These are phyloP conservation scores for Panicum virgatum DNA, from an alignment of 202 grass and related monocot genomes.

Conservation along the genomic window DNA sequence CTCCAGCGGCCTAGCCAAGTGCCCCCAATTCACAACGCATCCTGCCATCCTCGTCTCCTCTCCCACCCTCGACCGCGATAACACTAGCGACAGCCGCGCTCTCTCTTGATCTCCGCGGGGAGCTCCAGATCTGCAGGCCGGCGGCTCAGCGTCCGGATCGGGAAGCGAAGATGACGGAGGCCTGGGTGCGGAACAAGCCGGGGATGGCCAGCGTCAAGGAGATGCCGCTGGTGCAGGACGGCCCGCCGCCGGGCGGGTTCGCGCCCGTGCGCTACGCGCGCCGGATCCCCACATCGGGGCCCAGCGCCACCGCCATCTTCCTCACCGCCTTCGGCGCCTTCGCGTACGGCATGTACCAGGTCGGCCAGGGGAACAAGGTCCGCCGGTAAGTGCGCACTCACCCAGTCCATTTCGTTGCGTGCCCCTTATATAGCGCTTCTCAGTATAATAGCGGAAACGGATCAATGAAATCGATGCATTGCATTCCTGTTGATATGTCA, in stretches of 20 bases:
- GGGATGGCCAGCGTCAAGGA: constrained; percentile 96
- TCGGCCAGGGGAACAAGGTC: constrained; percentile 94
- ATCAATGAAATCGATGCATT: not conserved
- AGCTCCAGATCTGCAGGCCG: constrained; percentile 32
- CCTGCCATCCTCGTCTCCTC: not conserved
- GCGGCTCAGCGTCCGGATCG: not conserved
- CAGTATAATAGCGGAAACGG: not conserved
- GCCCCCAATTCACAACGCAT: constrained; percentile 27
- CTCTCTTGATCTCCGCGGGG: constrained; percentile 4
- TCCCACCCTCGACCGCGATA: not conserved
- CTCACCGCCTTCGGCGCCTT: constrained; percentile 79
- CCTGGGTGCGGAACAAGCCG: constrained; percentile 84
- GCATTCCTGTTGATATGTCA: not conserved
- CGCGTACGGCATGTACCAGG: constrained; percentile 96
- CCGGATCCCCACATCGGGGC: constrained; percentile 80
- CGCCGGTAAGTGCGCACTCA: constrained; percentile 56
- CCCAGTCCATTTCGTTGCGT: not conserved
- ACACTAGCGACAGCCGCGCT: constrained; percentile 33
- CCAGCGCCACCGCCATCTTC: constrained; percentile 80
- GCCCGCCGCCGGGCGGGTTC: constrained; percentile 88
- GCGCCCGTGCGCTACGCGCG: constrained; percentile 89
- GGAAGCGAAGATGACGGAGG: constrained; percentile 79
- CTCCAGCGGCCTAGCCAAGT: not conserved
- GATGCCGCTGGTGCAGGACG: constrained; percentile 96
- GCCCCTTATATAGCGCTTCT: not conserved